Base-by-base conservation (phyloP, 345 rosid genomes). In the Citrus hindsii region DNA sequence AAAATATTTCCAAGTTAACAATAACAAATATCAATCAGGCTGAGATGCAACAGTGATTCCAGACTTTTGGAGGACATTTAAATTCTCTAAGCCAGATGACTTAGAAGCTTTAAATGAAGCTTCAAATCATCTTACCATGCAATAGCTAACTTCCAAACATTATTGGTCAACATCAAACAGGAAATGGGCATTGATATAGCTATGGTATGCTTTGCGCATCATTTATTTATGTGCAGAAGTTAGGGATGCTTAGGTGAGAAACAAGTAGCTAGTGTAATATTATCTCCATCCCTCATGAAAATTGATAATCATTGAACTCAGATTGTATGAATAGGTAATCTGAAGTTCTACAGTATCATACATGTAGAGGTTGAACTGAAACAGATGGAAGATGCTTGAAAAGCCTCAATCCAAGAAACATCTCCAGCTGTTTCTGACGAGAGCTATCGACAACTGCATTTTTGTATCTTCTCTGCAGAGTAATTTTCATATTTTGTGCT, bases 301-400 rank as follows among this genome's bases (percentile, higher is more conserved):
- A 25, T 62, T 25, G 1, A 19, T 12, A 40, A 62, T 22, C 53
- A 40, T 74, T 40, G 2, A 40, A 42, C 59, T 74, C 55, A 48
- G 59, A 75, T 30, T 28, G 40, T 14, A 28, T 21, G 48, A 3
- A 10, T 46, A 37, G 71, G 48, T 48, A 73, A 40, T 22, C 21
- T 6, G 40, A 55, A 76, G 35, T 64, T 66, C 48, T 38, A 37
- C 35, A 51, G 74, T 7, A 75, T 67, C 94, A 63, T 94, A 96
- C 99, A 80, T 93, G 81, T 82, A 94, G 85, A 62, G 99, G 95
- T 83, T 92, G 91, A 83, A 92, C 82, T 40, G 93, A 89, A 86
- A 96, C 71, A 48, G 98, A 89, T 35, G 99, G 98, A 81, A 94
- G 98, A 87, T 96, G 98, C 92, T 91, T 94, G 87, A 92, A 91